A percentile compares a stretch with the other conserved stretches of the same genome.
These are phyloP conservation scores for Colletotrichum sojae DNA, from an alignment of 2,329 filamentous ascomycete genomes.

Conservation along the genomic window DNA sequence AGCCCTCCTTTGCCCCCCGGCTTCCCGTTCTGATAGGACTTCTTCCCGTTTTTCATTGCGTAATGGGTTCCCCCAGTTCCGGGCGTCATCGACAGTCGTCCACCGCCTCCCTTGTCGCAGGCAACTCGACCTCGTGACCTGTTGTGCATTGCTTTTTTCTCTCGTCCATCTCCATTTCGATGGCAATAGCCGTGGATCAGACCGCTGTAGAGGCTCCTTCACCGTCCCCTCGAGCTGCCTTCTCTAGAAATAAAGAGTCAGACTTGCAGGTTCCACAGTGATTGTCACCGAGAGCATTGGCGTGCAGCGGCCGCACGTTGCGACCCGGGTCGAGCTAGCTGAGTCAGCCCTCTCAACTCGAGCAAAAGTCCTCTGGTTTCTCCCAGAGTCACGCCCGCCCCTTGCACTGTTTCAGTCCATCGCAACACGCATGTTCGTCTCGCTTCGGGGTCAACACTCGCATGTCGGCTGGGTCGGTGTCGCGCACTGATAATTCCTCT, in stretches of 20 bases:
- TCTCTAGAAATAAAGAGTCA: slow-evolving; percentile 27
- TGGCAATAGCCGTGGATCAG: not conserved
- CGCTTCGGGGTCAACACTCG: slow-evolving; percentile 7
- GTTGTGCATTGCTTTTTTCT: slow-evolving; percentile 28
- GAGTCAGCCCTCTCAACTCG: slow-evolving; percentile 13
- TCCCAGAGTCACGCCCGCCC: slow-evolving; percentile 1
- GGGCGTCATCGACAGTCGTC: not conserved
- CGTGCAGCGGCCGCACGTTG: slow-evolving; percentile 10
- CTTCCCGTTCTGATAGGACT: not conserved
- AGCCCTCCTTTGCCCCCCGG: not conserved
- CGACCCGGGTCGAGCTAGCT: slow-evolving; percentile 1
- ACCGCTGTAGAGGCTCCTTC: slow-evolving; percentile 6
- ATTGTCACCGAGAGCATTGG: slow-evolving; percentile 10
- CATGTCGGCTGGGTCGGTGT: not conserved
- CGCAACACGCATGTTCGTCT: slow-evolving; percentile 7
- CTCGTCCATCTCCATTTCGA: not conserved
- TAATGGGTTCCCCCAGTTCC: slow-evolving; percentile 14
- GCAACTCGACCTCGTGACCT: slow-evolving; percentile 27
- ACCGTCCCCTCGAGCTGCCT: slow-evolving; percentile 3
- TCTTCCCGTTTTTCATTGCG: slow-evolving; percentile 1
- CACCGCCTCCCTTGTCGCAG: slow-evolving; percentile 28
- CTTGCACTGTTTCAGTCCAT: slow-evolving; percentile 32
- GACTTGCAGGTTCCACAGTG: not conserved
- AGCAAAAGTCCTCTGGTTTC: slow-evolving; percentile 12
- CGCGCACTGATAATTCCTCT: slow-evolving; percentile 8